Percentiles rank a stretch among this genome's conserved stretches.
These are phyloP conservation scores for Tephrocybe sp. DNA, from an alignment of 768 basidiomycete species.

Conservation along the genomic window DNA sequence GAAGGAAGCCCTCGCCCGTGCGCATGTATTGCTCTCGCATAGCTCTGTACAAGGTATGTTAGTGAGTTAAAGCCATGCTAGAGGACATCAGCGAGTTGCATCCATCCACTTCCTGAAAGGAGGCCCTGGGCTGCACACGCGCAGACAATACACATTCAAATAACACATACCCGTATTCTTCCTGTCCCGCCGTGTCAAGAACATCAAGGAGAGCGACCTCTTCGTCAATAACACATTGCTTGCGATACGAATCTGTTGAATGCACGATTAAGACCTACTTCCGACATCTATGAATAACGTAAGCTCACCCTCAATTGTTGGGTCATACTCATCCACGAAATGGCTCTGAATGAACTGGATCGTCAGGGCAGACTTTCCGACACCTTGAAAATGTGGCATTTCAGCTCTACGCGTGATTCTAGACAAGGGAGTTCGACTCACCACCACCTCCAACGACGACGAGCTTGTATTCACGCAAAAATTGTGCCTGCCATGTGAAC, in stretches of 20 bases:
- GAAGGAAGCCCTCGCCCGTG: constrained; percentile 95
- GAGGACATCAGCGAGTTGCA: not conserved
- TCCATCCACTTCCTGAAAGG: not conserved
- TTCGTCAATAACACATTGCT: constrained; percentile 97
- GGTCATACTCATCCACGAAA: constrained; percentile 92
- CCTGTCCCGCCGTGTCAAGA: constrained; percentile 95
- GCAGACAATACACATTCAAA: constrained; percentile 5
- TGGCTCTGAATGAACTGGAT: constrained; percentile 98
- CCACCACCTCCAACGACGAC: constrained; percentile 99
- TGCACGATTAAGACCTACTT: not conserved
- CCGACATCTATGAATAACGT: not conserved
- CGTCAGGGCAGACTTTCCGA: constrained; percentile 82
- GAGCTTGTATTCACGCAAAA: constrained; percentile 96
- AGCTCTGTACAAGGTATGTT: constrained; percentile 49
- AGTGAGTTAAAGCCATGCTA: not conserved
- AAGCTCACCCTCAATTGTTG: constrained; percentile 83
- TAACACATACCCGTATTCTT: constrained; percentile 86
- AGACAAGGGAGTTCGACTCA: constrained; percentile 30
- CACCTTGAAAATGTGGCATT: constrained; percentile 30
- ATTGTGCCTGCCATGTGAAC: constrained; percentile 59
- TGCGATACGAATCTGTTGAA: constrained; percentile 84
- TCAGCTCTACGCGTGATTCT: not conserved
- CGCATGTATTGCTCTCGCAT: constrained; percentile 99
- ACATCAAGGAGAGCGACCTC: constrained; percentile 97
- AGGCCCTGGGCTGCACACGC: not conserved